Evolutionary conservation across 169 alveolate species (phyloP), one percentile per base, ranked within the genome.

Genomic region (Amoebophrya sp.): DNA sequence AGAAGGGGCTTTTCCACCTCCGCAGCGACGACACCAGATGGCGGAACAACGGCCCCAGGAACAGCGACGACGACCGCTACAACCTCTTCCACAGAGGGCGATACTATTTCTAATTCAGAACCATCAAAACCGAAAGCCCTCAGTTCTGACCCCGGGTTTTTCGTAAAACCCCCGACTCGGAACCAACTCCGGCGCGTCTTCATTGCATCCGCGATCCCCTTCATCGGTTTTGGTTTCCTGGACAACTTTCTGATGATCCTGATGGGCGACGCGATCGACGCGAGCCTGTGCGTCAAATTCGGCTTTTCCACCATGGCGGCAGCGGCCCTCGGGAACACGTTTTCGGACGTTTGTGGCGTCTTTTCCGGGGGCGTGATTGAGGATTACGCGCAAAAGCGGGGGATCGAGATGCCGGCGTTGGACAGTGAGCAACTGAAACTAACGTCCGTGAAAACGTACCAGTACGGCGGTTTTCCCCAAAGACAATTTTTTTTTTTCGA

Each of bases 221-320:
- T 93, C 66, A 90, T 94, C 18, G 94, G 95, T 39, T 95, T 95
- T 55, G 96, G 96, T 54, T 92, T 95, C 90, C 92, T 95, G 39
- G 96, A 95, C 94, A 95, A 95, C 94, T 90, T 93, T 38, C 89
- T 95, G 91, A 95, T 95, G 96, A 94, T 95, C n/a, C 83, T 92
- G 0, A 91, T 94, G 0, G 96, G 96, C 39, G 96, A 95, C 92
- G 33, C 89, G 92, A 89, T 94, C 77, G 96, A 94, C 88, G 92
- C 96, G 41, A 91, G 94, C 23, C 93, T 94, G 90, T 93, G 96
- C 77, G 93, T 91, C 39, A 77, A 90, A 35, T 77, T 94, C n/a
- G 96, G 96, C n/a, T 90, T 95, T 25, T 90, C 95, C 83, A 95
- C 96, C 29, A 66, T 95, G 94, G 94, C 96, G 10, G 96, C 96